Percentiles rank a stretch among this genome's conserved stretches.
Evolutionary conservation across 768 basidiomycete genomes (phyloP).

Genomic region (Phaeotremella skinneri): DNA sequence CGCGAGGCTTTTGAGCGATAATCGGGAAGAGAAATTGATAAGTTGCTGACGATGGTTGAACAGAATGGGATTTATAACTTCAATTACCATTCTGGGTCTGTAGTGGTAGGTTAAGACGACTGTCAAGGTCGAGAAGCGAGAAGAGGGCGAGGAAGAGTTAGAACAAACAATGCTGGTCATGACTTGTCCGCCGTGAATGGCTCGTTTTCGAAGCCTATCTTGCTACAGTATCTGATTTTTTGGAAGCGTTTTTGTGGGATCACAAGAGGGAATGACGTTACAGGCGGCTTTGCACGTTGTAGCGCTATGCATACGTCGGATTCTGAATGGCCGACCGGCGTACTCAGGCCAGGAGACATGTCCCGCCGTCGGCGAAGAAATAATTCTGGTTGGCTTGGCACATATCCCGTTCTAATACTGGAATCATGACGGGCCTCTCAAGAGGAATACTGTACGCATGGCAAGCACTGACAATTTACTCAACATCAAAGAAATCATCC

Average conservation of each 20-base stretch:
- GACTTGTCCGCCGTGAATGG: background rate
- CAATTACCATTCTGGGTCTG: constrained; percentile 44
- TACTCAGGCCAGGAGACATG: no score
- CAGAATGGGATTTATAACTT: constrained; percentile 50
- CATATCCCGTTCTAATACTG: no score
- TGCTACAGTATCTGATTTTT: background rate
- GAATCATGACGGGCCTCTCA: no score
- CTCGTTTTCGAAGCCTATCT: background rate
- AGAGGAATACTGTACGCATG: no score
- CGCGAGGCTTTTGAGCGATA: background rate
- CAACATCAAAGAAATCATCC: constrained; percentile 18
- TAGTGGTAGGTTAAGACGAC: constrained; percentile 18
- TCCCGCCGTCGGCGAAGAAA: no score
- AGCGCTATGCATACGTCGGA: no score
- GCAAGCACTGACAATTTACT: constrained; percentile 10
- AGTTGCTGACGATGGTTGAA: background rate
- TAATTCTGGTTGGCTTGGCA: no score
- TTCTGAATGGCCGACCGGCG: no score
- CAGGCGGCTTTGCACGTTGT: no score
- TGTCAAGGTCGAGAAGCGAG: background rate
- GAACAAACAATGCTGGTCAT: background rate
- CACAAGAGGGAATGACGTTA: no score
- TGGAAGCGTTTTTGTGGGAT: no score
- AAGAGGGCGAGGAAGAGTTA: background rate
- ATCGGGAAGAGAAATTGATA: background rate